These are phyloP conservation scores for button mushroom (Agaricus bisporus) DNA, from an alignment of 768 basidiomycete species.

Conservation along the genomic window DNA sequence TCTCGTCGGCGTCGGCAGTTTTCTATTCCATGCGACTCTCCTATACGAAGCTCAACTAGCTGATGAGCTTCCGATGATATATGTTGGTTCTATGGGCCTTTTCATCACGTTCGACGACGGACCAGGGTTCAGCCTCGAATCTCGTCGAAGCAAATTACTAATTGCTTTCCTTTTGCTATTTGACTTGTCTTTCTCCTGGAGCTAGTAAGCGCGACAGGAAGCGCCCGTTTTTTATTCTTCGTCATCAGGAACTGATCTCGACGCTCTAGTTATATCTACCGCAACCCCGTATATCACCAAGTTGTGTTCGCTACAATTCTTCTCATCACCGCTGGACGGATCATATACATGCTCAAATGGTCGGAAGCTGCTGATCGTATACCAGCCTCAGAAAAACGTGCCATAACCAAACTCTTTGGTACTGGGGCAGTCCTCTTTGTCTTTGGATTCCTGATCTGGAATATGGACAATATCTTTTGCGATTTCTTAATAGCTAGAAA, in stretches of 20 bases:
- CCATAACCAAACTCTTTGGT: constrained; percentile 40
- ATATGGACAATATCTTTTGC: constrained; percentile 77
- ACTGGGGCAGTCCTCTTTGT: constrained; percentile 52
- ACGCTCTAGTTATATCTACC: constrained; percentile 46
- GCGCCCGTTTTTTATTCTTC: not conserved
- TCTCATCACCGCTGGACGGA: constrained; percentile 39
- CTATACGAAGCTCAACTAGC: constrained; percentile 72
- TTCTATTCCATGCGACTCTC: constrained; percentile 75
- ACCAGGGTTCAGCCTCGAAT: constrained; percentile 40
- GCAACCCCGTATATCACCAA: constrained; percentile 81
- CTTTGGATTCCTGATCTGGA: constrained; percentile 71
- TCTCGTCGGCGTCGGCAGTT: constrained; percentile 70
- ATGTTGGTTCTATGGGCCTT: constrained; percentile 54
- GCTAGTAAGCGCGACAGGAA: constrained; percentile 53
- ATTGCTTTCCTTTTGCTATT: constrained; percentile 37
- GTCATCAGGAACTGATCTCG: constrained; percentile 6
- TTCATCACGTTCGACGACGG: constrained; percentile 55
- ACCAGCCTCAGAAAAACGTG: constrained; percentile 33
- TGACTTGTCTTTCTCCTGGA: constrained; percentile 59
- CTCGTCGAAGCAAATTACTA: constrained; percentile 31
- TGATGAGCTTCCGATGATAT: constrained; percentile 83
- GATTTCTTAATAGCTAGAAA: constrained; percentile 51
- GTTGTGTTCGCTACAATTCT: constrained; percentile 61
- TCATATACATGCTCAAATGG: constrained; percentile 44
- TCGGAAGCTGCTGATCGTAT: constrained; percentile 33